These are phyloP conservation scores for Hibiscus trionum DNA, from an alignment of 345 rosid genomes.

Conservation along the genomic window DNA sequence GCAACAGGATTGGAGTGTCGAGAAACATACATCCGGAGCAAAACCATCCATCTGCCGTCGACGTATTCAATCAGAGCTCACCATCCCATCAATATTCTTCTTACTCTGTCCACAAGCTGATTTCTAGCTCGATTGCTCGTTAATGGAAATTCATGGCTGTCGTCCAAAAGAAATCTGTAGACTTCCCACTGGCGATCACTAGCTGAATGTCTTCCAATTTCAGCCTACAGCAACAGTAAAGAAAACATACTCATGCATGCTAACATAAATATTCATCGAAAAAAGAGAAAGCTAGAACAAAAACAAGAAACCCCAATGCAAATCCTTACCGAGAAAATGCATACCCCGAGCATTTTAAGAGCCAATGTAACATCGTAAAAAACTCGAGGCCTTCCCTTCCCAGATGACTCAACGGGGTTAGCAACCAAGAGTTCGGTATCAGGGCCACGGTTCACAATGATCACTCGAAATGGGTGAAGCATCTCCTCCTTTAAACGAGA, in stretches of 20 bases:
- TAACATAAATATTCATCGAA: not conserved
- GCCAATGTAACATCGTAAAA: constrained; percentile 66
- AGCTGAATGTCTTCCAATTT: constrained; percentile 57
- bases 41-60: not conserved
- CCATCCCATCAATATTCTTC: constrained; percentile 66
- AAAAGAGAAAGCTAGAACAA: not conserved
- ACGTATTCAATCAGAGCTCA: constrained; percentile 18
- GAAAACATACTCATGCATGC: not conserved
- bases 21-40: not conserved
- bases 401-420: constrained; percentile 66
- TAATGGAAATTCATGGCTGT: constrained; percentile 43
- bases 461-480: constrained; percentile 51
- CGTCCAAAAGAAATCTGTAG: constrained; percentile 66
- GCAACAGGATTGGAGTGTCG: not conserved
- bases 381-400: constrained; percentile 72
- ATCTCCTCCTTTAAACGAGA: constrained; percentile 53
- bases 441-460: constrained; percentile 56
- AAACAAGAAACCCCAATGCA: not conserved
- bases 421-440: constrained; percentile 65
- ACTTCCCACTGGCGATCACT: constrained; percentile 66
- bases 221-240: constrained; percentile 33
- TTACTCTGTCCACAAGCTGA: constrained; percentile 52
- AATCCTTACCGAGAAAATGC: constrained; percentile 60
- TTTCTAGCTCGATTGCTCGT: constrained; percentile 38
- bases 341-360: constrained; percentile 46